Base-by-base conservation (phyloP, 306 rosid genomes). In the Quercus aquifolioides region DNA sequence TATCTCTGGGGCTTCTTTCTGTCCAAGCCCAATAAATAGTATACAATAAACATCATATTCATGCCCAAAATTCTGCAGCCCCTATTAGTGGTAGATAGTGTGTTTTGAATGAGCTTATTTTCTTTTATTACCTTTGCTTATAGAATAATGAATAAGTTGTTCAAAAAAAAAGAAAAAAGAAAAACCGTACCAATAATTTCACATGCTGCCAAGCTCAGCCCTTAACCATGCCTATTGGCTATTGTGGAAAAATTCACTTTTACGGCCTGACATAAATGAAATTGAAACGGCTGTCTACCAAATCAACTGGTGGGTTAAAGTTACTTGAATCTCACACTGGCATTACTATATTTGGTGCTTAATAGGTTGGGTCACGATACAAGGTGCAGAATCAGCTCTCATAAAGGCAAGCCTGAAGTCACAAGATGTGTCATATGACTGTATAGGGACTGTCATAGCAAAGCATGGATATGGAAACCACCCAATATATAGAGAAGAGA, bases 391-490 rank as follows among this genome's bases (percentile, higher is more conserved):
- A 65, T 86, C 97, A 84, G 77, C 73, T 73, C 74, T 87, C 77
- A 79, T 92, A 76, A 84, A 82, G 77, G 94, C 97, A 31, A 89
- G 85, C 64, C 81, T 94, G 1, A 76, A 80, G 79, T 80, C 90
- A 8, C 91, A 85, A 67, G 72, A 77, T 11, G 84, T 85, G 3
- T 76, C 80, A 9, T 70, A 78, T 67, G 28, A 71, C 19, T 88
- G 97, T 78, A 87, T 94, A 23, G 99, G 94, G 4, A 88, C 92
- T n/a, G 94, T 90, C 68, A 81, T 85, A 26, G 95, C 97, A 23
- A 92, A 81, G 81, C n/a, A 11, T 67, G 41, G 41, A 35, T 35
- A 35, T 35, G 41, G 41, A 5, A 35, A 35, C 8, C 41, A 35
- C 41, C 41, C 41, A 35, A 6, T 1, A 5, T 35, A 35, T 35